phyloP scores from a whole-genome alignment of 768 basidiomycete genomes.

The Hortiboletus campestris region DNA sequence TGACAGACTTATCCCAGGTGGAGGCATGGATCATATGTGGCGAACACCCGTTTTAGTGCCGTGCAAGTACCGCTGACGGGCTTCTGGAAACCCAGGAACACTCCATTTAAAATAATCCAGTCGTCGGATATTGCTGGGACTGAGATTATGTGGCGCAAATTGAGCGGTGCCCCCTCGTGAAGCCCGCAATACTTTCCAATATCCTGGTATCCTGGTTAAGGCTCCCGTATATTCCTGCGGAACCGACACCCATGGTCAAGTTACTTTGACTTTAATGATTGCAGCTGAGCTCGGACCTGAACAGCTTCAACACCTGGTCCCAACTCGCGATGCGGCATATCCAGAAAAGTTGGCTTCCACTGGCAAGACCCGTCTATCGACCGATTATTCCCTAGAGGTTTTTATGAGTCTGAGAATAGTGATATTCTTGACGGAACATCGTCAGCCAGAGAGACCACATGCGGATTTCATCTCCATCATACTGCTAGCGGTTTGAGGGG shows the following conservation, averaged over 20 bases:
- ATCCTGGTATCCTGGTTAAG: no score
- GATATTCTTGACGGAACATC: not conserved
- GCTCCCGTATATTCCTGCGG: not conserved
- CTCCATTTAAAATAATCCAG: conserved; percentile 2
- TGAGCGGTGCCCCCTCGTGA: conserved; percentile 3
- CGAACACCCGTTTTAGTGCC: conserved; percentile 1
- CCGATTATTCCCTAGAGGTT: not conserved
- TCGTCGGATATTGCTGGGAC: conserved; percentile 1
- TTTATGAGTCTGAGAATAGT: conserved; percentile 13
- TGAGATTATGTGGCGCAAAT: not conserved
- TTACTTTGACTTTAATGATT: no score
- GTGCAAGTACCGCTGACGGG: not conserved
- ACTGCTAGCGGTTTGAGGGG: not conserved
- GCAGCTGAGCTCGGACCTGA: no score
- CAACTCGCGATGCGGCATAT: not conserved
- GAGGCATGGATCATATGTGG: not conserved
- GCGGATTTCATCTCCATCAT: conserved; percentile 7
- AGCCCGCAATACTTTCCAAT: no score
- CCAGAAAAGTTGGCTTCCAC: not conserved
- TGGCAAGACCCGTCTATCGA: not conserved
- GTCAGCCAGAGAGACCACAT: not conserved
- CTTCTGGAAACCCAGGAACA: not conserved
- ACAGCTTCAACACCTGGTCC: not conserved
- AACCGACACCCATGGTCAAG: conserved; percentile 1
- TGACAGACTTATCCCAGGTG: not conserved